These are phyloP conservation scores for Daedaleopsis nitida DNA, from an alignment of 768 basidiomycete species.

Conservation along the genomic window DNA sequence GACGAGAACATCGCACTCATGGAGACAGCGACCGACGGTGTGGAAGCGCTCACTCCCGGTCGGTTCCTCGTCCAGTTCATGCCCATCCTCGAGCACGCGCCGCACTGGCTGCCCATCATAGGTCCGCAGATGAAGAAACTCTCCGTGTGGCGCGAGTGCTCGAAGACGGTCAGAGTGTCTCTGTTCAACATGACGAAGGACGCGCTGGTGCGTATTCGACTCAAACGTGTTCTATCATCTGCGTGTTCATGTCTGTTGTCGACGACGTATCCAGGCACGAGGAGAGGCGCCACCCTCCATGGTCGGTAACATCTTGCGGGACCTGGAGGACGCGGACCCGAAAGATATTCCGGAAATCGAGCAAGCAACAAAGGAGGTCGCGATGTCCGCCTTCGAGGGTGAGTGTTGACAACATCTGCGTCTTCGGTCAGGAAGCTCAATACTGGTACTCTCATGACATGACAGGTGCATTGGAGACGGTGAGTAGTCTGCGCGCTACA, in stretches of 20 bases:
- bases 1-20: constrained; percentile 20
- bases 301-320: background rate
- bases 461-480: constrained; percentile 21
- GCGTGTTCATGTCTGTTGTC: background rate
- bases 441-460: no score
- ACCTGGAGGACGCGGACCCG: background rate
- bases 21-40: constrained; percentile 6
- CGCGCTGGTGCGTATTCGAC: background rate
- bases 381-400: constrained; percentile 7
- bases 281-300: background rate
- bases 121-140: background rate
- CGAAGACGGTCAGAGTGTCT: background rate
- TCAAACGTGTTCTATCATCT: background rate
- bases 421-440: background rate
- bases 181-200: background rate
- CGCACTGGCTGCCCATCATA: constrained; percentile 9
- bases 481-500: background rate
- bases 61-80: constrained; percentile 5
- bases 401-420: background rate
- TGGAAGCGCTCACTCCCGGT: background rate
- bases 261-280: background rate
- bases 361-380: background rate
- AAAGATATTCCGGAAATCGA: background rate
- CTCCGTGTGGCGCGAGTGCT: background rate
- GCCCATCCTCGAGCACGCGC: background rate